phyloP scores from a whole-genome alignment of 176 grass and related monocot genomes.

The Chloris gayana region DNA sequence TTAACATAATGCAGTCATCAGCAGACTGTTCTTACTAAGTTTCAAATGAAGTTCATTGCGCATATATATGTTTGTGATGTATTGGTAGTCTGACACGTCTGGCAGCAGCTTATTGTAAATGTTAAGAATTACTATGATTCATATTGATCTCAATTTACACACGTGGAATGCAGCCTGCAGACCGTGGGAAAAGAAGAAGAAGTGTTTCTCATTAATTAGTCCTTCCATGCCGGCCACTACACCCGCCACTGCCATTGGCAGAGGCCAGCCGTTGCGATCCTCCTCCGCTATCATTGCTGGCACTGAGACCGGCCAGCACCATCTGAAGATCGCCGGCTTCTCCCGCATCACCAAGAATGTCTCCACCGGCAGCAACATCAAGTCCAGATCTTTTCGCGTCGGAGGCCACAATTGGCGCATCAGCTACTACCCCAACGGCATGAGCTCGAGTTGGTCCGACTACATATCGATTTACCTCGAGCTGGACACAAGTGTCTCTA shows the following conservation, averaged over 20 bases:
- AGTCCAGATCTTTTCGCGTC: background rate
- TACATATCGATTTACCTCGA: background rate
- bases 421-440: background rate
- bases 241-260: no score
- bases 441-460: background rate
- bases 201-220: background rate
- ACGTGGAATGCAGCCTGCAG: background rate
- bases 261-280: background rate
- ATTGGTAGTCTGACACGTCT: no score
- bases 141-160: background rate
- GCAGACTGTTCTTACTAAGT: no score
- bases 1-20: no score
- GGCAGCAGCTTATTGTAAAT: no score
- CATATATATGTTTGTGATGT: no score
- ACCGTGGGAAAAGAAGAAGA: no score
- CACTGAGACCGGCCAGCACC: background rate
- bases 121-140: no score
- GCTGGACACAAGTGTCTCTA: background rate
- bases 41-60: no score
- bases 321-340: constrained; percentile 36
- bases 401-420: constrained; percentile 10
- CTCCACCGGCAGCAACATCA: background rate
- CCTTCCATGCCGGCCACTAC: background rate
- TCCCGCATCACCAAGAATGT: background rate
- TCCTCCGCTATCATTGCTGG: constrained; percentile 1